A percentile compares a stretch with the other conserved stretches of the same genome.
These are phyloP conservation scores for Toxicodendron radicans DNA, from an alignment of 345 rosid genomes.

Conservation along the genomic window DNA sequence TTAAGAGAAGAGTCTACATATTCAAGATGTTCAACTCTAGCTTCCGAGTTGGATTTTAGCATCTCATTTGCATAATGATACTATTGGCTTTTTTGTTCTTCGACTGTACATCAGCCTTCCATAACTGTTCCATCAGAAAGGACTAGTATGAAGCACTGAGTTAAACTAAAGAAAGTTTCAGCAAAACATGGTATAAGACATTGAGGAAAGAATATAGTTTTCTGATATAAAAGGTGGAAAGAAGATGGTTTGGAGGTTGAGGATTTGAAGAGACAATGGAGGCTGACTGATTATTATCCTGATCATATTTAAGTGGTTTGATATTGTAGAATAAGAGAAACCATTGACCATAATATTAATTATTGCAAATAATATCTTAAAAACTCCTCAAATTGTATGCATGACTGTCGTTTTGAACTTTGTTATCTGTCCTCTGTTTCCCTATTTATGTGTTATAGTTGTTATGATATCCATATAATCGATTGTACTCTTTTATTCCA, in stretches of 20 bases:
- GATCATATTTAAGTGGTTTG: neutral
- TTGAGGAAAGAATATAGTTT: too few relatives aligned
- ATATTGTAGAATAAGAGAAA: neutral
- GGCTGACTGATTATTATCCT: neutral
- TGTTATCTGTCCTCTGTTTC: neutral
- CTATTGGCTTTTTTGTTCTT: too few relatives aligned
- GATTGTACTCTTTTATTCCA: constrained; percentile 19
- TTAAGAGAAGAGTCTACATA: too few relatives aligned
- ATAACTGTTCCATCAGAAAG: neutral
- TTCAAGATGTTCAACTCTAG: too few relatives aligned
- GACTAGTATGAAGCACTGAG: neutral
- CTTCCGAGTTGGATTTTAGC: neutral
- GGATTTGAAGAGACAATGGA: neutral
- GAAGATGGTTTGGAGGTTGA: neutral
- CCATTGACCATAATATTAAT: neutral
- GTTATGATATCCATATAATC: constrained; percentile 4
- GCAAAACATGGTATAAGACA: too few relatives aligned
- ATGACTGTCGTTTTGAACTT: too few relatives aligned
- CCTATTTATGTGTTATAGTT: neutral
- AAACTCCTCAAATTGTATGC: neutral
- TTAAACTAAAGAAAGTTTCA: neutral
- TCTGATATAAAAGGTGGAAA: neutral
- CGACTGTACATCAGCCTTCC: neutral
- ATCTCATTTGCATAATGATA: too few relatives aligned
- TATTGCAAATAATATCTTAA: neutral